Percentiles rank a stretch among this genome's conserved stretches.
phyloP scores from a whole-genome alignment of 2,329 filamentous ascomycete species.

The Phialophora chinensis region DNA sequence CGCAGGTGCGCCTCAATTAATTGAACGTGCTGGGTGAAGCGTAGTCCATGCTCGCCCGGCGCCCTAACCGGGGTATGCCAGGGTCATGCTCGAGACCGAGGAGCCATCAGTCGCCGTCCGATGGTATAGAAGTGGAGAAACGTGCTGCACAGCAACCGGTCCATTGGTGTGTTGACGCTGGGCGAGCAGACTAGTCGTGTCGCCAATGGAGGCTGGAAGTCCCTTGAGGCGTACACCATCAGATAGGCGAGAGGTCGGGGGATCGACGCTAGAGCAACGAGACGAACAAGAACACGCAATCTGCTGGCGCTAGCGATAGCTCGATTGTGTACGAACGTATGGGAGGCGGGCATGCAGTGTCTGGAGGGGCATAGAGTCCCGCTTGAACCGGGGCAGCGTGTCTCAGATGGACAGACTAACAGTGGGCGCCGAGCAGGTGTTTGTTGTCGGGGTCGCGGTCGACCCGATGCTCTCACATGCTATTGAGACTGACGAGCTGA shows the following conservation, averaged over 20 bases:
- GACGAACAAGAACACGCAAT: constrained; percentile 16
- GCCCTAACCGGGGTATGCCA: not conserved
- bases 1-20: not conserved
- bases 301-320: constrained; percentile 6
- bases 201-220: constrained; percentile 69
- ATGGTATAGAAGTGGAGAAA: constrained; percentile 32
- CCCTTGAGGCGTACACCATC: constrained; percentile 1
- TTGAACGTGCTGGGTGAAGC: not conserved
- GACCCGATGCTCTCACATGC: not conserved
- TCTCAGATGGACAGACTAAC: not conserved
- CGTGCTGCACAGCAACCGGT: constrained; percentile 17
- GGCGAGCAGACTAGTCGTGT: constrained; percentile 60
- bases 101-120: constrained; percentile 19
- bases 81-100: constrained; percentile 8
- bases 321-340: not conserved
- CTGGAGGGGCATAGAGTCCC: too few species aligned
- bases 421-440: constrained; percentile 1
- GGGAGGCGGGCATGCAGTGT: too few species aligned
- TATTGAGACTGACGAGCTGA: not conserved
- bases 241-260: constrained; percentile 28
- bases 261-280: constrained; percentile 18
- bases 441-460: not conserved
- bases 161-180: constrained; percentile 26
- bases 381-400: not conserved
- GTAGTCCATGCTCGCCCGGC: not conserved